Percentiles rank a stretch among this genome's conserved stretches.
Conservation (phyloP, 768 basidiomycete species). For the Hericium erinaceus region DNA sequence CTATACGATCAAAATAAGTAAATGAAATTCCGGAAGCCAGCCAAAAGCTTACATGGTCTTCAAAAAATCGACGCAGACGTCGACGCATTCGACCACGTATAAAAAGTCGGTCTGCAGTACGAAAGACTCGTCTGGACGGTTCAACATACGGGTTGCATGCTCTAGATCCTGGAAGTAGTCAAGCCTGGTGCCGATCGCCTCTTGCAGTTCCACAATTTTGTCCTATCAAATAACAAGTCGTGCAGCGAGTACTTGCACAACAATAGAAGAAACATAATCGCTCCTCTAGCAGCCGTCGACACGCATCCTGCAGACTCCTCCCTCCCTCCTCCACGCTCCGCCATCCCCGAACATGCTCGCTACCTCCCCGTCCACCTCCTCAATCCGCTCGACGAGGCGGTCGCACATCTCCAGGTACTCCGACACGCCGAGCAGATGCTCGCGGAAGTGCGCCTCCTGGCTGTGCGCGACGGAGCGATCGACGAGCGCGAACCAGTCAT, state of each 20-base stretch:
- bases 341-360: constrained; percentile 78
- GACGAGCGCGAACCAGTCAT: constrained; percentile 90
- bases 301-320: constrained; percentile 81
- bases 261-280: constrained; percentile 43
- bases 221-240: constrained; percentile 39
- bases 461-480: constrained; percentile 87
- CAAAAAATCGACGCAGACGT: constrained; percentile 88
- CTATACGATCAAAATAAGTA: constrained; percentile 29
- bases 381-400: constrained; percentile 57
- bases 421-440: constrained; percentile 69
- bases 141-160: constrained; percentile 85
- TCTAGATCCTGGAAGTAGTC: constrained; percentile 96
- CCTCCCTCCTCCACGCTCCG: constrained; percentile 88
- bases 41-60: constrained; percentile 62
- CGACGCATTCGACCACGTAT: constrained; percentile 92
- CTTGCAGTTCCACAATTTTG: constrained; percentile 63
- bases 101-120: constrained; percentile 88
- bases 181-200: constrained; percentile 69
- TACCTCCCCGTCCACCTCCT: constrained; percentile 66
- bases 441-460: constrained; percentile 88
- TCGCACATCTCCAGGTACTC: constrained; percentile 77
- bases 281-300: constrained; percentile 83
- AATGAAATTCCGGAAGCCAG: not conserved
- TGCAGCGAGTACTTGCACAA: not conserved
- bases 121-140: constrained; percentile 86